These are phyloP conservation scores for Thermothelomyces thermophilus DNA, from an alignment of 2,329 filamentous ascomycete genomes.

Conservation along the genomic window DNA sequence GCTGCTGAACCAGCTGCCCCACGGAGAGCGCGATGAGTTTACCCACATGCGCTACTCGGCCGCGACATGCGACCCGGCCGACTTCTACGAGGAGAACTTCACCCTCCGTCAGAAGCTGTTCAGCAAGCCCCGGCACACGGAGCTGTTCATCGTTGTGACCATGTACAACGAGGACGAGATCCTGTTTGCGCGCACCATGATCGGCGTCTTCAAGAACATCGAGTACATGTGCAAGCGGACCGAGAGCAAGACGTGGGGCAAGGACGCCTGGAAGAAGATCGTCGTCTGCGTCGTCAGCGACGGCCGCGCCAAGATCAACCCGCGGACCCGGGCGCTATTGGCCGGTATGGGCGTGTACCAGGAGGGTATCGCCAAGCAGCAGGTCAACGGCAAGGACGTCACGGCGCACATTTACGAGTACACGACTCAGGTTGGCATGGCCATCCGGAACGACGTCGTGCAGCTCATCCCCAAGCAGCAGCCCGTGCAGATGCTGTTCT, in stretches of 20 bases:
- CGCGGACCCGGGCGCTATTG: conserved; percentile 78
- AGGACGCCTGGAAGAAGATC: conserved; percentile 99
- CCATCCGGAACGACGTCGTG: conserved; percentile 86
- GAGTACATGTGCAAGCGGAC: conserved; percentile 94
- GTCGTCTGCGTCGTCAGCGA: conserved; percentile 97
- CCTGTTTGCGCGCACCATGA: conserved; percentile 90
- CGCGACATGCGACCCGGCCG: conserved; percentile 83
- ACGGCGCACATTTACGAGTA: conserved; percentile 98
- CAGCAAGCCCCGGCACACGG: conserved; percentile 84
- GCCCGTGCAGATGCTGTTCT: conserved; percentile 95
- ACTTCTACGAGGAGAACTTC: conserved; percentile 85
- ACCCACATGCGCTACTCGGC: conserved; percentile 92
- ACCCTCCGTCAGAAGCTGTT: conserved; percentile 88
- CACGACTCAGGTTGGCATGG: conserved; percentile 77
- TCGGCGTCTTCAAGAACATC: conserved; percentile 96
- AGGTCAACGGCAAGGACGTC: conserved; percentile 93
- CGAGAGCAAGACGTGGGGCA: conserved; percentile 95
- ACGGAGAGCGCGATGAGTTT: conserved; percentile 87
- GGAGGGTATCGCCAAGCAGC: conserved; percentile 96
- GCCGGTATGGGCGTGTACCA: conserved; percentile 96
- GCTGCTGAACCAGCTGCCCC: conserved; percentile 78
- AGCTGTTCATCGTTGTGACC: conserved; percentile 92
- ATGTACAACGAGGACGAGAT: conserved; percentile 99
- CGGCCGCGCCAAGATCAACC: conserved; percentile 94
- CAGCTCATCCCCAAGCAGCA: conserved; percentile 77